phyloP scores from a whole-genome alignment of 2,329 filamentous ascomycete genomes.

The Fusarium sp. region DNA sequence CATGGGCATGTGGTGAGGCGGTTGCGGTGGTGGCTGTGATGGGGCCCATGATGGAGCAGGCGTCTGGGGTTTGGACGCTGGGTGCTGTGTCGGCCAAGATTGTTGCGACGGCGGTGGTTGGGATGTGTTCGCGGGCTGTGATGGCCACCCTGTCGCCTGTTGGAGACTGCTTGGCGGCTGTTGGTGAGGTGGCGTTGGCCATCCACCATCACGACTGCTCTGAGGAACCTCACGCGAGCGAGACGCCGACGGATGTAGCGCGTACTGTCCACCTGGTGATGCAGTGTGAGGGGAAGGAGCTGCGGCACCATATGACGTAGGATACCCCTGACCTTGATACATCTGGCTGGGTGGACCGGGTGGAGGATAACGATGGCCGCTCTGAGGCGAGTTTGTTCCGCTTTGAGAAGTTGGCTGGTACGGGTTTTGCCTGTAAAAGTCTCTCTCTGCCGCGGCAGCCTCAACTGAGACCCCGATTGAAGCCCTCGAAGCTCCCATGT shows the following conservation, averaged over 20 bases:
- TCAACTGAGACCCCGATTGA: constrained; percentile 56
- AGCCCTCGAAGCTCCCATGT: constrained; percentile 58
- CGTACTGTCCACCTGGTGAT: constrained; percentile 69
- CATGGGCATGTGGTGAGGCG: constrained; percentile 50
- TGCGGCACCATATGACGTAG: constrained; percentile 54
- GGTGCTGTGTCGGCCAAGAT: constrained; percentile 50
- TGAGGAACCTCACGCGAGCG: constrained; percentile 58
- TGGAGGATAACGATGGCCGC: constrained; percentile 59
- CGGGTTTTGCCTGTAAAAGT: constrained; percentile 61
- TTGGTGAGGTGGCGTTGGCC: constrained; percentile 47
- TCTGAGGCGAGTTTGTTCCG: constrained; percentile 60
- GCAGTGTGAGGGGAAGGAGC: constrained; percentile 55
- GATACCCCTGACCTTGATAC: constrained; percentile 61
- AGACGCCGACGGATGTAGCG: constrained; percentile 58
- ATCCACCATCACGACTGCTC: constrained; percentile 52
- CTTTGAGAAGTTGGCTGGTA: constrained; percentile 52
- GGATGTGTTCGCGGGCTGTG: constrained; percentile 47
- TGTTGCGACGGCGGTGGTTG: constrained; percentile 51
- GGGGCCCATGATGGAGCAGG: constrained; percentile 50
- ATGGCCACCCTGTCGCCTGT: constrained; percentile 47
- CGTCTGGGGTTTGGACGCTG: constrained; percentile 50
- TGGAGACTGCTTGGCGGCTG: constrained; percentile 40
- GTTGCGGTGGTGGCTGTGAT: constrained; percentile 50
- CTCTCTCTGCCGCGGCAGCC: constrained; percentile 53
- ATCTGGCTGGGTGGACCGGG: constrained; percentile 52